Percentiles rank a stretch among this genome's conserved stretches.
phyloP scores from a whole-genome alignment of 2,329 filamentous ascomycete genomes.

The Fusarium poae region DNA sequence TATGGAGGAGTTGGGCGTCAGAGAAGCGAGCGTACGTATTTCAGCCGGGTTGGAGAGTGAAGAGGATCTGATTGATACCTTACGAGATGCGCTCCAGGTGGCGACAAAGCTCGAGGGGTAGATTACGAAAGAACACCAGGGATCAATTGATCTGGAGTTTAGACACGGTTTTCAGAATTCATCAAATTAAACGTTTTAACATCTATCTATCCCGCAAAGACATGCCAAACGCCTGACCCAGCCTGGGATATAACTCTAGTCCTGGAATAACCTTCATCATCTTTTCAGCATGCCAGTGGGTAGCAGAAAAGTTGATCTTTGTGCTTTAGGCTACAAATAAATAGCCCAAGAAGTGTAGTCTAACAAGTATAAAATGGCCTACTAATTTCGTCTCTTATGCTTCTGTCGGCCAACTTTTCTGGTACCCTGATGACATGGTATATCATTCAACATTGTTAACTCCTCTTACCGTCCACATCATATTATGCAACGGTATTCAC shows the following conservation, averaged over 20 bases:
- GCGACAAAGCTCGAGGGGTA: constrained; percentile 38
- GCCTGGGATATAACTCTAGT: constrained; percentile 32
- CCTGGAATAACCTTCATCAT: constrained; percentile 22
- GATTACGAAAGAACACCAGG: background rate
- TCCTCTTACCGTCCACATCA: constrained; percentile 6
- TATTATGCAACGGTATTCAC: constrained; percentile 62
- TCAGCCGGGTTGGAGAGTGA: constrained; percentile 62
- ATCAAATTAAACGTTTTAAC: constrained; percentile 24
- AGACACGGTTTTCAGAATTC: constrained; percentile 16
- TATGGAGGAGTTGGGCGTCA: constrained; percentile 56
- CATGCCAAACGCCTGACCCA: constrained; percentile 46
- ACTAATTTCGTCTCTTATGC: too few relatives aligned
- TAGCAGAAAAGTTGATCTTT: too few relatives aligned
- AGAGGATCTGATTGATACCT: constrained; percentile 57
- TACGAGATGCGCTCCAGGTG: constrained; percentile 52
- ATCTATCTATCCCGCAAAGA: constrained; percentile 38
- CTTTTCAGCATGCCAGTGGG: constrained; percentile 39
- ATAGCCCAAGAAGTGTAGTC: too few relatives aligned
- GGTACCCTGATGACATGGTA: too few relatives aligned
- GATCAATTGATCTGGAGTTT: background rate
- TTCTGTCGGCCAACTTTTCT: too few relatives aligned
- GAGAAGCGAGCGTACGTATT: constrained; percentile 60
- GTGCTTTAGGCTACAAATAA: too few relatives aligned
- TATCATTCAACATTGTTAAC: constrained; percentile 44
- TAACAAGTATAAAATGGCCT: too few relatives aligned